phyloP scores from a whole-genome alignment of 768 basidiomycete species.

The Russula foetens region DNA sequence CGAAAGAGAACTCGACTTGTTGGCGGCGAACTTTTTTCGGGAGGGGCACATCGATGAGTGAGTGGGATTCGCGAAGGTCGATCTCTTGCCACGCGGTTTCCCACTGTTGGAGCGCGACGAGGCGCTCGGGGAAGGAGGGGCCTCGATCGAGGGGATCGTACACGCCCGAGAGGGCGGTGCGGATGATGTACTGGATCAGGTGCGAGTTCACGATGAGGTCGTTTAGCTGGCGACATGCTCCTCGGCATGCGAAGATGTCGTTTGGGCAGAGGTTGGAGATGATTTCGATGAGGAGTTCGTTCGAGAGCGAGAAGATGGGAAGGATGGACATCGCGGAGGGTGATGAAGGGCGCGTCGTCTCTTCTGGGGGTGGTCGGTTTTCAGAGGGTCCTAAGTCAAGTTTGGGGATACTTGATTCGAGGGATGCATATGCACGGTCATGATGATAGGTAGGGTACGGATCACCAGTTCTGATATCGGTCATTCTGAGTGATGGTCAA shows the following conservation, averaged over 20 bases:
- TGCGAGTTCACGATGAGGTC: background rate
- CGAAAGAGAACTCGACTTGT: conserved; percentile 5
- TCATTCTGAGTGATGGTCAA: background rate
- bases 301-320: conserved; percentile 3
- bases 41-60: background rate
- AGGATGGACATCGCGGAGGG: background rate
- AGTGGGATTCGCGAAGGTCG: background rate
- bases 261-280: background rate
- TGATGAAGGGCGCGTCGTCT: background rate
- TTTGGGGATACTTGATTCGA: background rate
- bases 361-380: no score
- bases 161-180: background rate
- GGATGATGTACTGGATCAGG: background rate
- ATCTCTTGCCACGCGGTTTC: background rate
- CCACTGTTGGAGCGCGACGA: background rate
- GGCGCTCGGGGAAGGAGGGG: background rate
- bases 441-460: background rate
- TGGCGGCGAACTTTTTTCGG: background rate
- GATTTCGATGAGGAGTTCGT: conserved; percentile 12
- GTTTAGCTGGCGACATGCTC: background rate
- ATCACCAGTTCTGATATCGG: background rate
- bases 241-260: background rate
- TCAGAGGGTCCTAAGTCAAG: background rate
- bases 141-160: background rate
- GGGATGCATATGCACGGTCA: background rate